phyloP scores from a whole-genome alignment of 164 flowering plant genomes.

The Cinnamomum micranthum region DNA sequence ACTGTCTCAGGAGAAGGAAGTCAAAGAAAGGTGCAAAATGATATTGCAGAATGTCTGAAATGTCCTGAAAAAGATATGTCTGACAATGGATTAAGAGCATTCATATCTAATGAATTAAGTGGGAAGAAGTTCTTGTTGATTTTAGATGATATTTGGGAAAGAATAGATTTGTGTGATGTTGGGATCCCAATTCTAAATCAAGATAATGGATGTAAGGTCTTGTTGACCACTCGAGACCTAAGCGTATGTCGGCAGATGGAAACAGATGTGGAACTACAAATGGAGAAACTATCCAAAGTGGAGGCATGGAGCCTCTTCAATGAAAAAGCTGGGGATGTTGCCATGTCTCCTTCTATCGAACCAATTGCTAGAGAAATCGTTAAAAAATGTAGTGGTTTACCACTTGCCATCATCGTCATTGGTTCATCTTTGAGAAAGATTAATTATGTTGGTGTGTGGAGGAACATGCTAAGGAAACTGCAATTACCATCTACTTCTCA shows the following conservation, averaged over 20 bases:
- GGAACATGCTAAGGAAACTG: not conserved
- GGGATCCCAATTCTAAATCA: too few species aligned
- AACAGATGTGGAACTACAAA: not conserved
- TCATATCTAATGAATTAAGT: not conserved
- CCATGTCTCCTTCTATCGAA: not conserved
- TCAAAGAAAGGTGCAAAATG: too few species aligned
- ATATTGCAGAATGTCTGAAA: too few species aligned
- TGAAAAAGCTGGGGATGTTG: not conserved
- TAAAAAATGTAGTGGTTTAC: not conserved
- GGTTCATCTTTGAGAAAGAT: not conserved
- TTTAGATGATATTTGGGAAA: not conserved
- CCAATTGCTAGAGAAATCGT: not conserved
- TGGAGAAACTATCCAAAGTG: not conserved
- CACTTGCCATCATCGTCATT: not conserved
- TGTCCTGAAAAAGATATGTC: too few species aligned
- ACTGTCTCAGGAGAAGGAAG: too few species aligned
- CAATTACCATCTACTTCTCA: not conserved
- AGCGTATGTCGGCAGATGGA: not conserved
- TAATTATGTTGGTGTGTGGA: constrained; percentile 1
- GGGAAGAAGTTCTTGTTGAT: not conserved
- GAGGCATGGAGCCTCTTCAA: not conserved
- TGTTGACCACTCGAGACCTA: too few species aligned
- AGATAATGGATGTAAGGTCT: too few species aligned
- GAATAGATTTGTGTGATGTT: too few species aligned
- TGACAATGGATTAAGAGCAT: too few species aligned